These are phyloP conservation scores for Epithele typhae DNA, from an alignment of 768 basidiomycete species.

Conservation along the genomic window DNA sequence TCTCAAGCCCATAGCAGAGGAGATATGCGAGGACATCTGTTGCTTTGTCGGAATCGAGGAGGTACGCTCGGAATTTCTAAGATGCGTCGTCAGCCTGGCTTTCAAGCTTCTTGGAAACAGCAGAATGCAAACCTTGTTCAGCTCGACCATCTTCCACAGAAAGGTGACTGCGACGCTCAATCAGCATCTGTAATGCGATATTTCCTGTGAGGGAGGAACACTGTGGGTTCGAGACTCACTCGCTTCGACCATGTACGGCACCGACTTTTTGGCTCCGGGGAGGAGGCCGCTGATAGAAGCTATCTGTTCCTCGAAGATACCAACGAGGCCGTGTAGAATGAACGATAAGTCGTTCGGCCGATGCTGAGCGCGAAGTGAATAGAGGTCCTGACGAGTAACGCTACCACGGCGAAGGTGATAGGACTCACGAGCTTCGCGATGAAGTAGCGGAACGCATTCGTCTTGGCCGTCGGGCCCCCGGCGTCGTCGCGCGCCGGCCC, in stretches of 20 bases:
- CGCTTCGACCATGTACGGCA: conserved; percentile 80
- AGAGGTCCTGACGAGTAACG: too few species aligned
- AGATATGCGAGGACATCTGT: conserved; percentile 77
- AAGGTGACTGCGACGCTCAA: conserved; percentile 65
- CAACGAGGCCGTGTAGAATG: conserved; percentile 66
- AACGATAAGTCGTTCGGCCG: conserved; percentile 87
- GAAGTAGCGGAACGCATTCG: conserved; percentile 92
- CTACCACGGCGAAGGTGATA: background rate
- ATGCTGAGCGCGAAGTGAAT: conserved; percentile 49
- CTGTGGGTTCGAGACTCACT: conserved; percentile 42
- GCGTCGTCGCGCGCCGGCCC: conserved; percentile 61
- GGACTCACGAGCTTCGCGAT: conserved; percentile 76
- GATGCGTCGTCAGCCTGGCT: background rate
- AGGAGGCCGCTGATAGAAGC: conserved; percentile 68
- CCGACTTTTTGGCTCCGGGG: conserved; percentile 80
- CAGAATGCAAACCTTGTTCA: conserved; percentile 70
- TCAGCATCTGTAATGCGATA: too few species aligned
- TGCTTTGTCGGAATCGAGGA: conserved; percentile 76
- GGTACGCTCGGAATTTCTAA: conserved; percentile 87
- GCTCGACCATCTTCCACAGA: conserved; percentile 89
- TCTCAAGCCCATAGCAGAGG: conserved; percentile 76
- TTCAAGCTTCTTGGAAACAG: background rate
- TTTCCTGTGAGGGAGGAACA: background rate
- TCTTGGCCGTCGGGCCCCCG: conserved; percentile 52
- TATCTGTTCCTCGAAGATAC: conserved; percentile 72